Evolutionary conservation across 148 eudicot genomes (phyloP), one percentile per base, ranked within the genome.

Genomic region (Polygonum aviculare): DNA sequence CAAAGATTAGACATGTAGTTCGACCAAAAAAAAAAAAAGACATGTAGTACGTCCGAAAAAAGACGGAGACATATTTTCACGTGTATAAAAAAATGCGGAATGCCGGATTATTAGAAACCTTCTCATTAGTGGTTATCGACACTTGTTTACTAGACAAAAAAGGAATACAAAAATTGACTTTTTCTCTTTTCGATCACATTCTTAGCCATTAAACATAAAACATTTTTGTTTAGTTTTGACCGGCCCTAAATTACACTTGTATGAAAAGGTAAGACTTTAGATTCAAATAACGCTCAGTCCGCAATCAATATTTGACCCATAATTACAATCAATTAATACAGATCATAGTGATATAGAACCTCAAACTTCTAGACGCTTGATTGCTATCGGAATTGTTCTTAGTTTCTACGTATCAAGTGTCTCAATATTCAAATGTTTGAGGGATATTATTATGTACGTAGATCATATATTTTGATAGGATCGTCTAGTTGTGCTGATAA

Each of bases 271-370:
- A 59, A 31, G 65, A 59, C 65, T 36, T 36, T 59, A 14, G n/a
- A n/a, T n/a, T n/a, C n/a, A n/a, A n/a, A n/a, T n/a, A 31, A 33
- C 3, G 70, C n/a, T 63, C 18, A 63, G 33, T 63, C 70, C 70
- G 70, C 70, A 63, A 63, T 14, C 70, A 33, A 63, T 12, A 3
- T 63, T 35, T 63, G 70, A 63, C 70, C 18, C 70, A 63, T 26
- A n/a, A n/a, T n/a, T n/a, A 3, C 18, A 0, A 0, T 4, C 31
- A 5, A 0, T 4, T 21, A 8, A 10, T 9, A 3, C 22, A 6
- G 1, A 10, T 59, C 4, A 59, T 59, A 59, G 35, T 26, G 35
- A 55, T n/a, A 9, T 9, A 59, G 21, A 22, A 21, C 26, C 1
- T 19, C 1, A 59, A 59, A 3, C 65, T 59, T 59, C 35, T 59